Conservation (phyloP, 768 basidiomycete genomes). For the Porpolomopsis calyptriformis region DNA sequence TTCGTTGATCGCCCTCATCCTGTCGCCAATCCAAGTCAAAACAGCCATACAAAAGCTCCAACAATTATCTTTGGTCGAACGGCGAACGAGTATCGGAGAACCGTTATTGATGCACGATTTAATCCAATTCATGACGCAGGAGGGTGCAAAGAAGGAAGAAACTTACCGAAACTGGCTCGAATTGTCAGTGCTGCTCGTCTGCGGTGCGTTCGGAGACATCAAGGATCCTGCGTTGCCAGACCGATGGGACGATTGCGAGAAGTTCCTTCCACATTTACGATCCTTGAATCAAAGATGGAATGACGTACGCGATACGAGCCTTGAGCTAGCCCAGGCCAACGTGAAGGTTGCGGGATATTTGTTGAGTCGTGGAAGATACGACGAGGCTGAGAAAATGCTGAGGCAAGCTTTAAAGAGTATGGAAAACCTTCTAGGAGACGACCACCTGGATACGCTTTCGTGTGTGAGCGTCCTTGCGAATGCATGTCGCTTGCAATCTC, state of each 20-base stretch:
- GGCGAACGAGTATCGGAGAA: background rate
- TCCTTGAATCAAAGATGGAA: background rate
- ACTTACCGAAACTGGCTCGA: background rate
- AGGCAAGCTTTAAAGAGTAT: background rate
- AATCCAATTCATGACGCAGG: background rate
- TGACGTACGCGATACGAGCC: background rate
- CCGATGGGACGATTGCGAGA: background rate
- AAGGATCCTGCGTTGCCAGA: background rate
- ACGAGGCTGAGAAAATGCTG: background rate
- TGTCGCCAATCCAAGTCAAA: background rate
- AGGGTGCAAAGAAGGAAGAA: background rate
- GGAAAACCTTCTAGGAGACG: background rate
- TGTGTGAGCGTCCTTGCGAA: background rate
- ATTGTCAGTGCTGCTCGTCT: background rate
- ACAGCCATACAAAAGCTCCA: background rate
- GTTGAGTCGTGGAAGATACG: background rate
- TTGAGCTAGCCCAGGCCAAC: background rate
- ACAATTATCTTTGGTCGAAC: background rate
- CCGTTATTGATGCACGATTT: background rate
- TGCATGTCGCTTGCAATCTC: background rate
- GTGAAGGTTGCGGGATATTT: background rate
- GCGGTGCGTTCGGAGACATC: background rate
- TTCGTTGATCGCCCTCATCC: background rate
- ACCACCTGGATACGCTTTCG: background rate
- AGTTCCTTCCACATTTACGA: background rate